Percentiles rank a stretch among this genome's conserved stretches.
These are phyloP conservation scores for Eucalyptus cladocalyx DNA, from an alignment of 345 rosid species.

Conservation along the genomic window DNA sequence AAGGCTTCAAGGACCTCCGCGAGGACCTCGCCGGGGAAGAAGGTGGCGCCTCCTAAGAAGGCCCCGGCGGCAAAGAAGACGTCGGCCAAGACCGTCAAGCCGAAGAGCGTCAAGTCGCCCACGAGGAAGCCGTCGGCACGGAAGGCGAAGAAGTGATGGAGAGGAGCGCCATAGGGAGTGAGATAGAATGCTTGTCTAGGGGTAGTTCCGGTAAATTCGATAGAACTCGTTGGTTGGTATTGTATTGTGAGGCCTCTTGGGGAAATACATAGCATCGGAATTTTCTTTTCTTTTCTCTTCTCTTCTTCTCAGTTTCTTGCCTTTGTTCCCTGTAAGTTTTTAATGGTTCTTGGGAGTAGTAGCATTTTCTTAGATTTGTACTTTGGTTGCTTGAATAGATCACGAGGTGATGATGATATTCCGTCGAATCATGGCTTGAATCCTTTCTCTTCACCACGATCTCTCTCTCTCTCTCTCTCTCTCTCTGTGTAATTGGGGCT, in stretches of 20 bases:
- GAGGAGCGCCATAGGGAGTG: neutral
- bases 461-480: neutral
- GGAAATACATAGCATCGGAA: neutral
- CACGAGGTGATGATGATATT: neutral
- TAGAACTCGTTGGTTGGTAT: neutral
- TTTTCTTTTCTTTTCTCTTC: neutral
- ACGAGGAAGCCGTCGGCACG: constrained; percentile 30
- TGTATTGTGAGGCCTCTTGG: neutral
- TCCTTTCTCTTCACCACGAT: neutral
- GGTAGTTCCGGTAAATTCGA: neutral
- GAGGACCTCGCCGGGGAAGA: constrained; percentile 58
- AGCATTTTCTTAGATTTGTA: neutral
- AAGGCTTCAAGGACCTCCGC: constrained; percentile 31
- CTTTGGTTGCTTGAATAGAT: neutral
- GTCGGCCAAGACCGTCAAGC: constrained; percentile 33
- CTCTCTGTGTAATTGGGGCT: neutral
- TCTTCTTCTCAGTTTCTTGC: neutral
- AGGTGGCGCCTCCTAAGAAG: constrained; percentile 28
- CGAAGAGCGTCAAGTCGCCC: constrained; percentile 42
- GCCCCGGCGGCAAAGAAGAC: constrained; percentile 22
- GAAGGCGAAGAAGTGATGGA: constrained; percentile 29
- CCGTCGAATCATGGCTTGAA: neutral
- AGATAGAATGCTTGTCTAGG: neutral
- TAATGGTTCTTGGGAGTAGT: neutral
- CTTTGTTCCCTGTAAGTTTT: neutral